Conservation (phyloP, 1,284 basidiomycete genomes). For the Apiotrichum gamsii region DNA sequence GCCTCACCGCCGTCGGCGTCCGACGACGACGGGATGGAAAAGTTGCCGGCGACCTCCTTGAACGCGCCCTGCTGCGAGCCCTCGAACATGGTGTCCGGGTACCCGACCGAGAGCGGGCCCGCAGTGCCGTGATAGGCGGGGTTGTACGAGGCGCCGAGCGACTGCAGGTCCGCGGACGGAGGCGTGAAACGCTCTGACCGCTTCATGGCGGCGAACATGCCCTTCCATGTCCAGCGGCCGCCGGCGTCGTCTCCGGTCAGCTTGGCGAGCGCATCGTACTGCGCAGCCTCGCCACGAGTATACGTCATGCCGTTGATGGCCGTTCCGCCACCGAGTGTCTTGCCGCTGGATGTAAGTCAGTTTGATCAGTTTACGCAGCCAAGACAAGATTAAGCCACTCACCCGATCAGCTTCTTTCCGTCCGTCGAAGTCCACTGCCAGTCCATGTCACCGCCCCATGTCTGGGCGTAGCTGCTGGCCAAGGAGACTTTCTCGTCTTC, state of each 20-base stretch:
- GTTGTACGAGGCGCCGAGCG: conserved; percentile 50
- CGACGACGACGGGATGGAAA: conserved; percentile 29
- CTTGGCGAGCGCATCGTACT: conserved; percentile 56
- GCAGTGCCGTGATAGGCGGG: conserved; percentile 51
- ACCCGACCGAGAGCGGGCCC: conserved; percentile 55
- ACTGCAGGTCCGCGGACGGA: conserved; percentile 52
- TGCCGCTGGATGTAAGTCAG: conserved; percentile 6
- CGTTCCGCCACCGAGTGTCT: conserved; percentile 24
- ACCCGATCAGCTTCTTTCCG: conserved; percentile 17
- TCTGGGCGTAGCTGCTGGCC: conserved; percentile 15
- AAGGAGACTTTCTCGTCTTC: conserved; percentile 17
- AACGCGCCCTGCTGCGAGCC: conserved; percentile 56
- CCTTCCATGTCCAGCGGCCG: conserved; percentile 57
- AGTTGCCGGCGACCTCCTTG: conserved; percentile 49
- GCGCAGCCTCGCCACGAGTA: conserved; percentile 55
- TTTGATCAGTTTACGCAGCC: too few species aligned
- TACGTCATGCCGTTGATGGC: conserved; percentile 42
- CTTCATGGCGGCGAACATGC: conserved; percentile 53
- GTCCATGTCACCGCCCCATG: conserved; percentile 17
- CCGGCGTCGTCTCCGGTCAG: conserved; percentile 44
- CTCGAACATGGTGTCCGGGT: conserved; percentile 52
- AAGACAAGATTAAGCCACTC: too few species aligned
- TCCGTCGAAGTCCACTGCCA: conserved; percentile 17
- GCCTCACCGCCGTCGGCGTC: conserved; percentile 57
- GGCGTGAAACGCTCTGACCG: conserved; percentile 57